These are phyloP conservation scores for Fusarium sp. DNA, from an alignment of 2,329 filamentous ascomycete species.

Conservation along the genomic window DNA sequence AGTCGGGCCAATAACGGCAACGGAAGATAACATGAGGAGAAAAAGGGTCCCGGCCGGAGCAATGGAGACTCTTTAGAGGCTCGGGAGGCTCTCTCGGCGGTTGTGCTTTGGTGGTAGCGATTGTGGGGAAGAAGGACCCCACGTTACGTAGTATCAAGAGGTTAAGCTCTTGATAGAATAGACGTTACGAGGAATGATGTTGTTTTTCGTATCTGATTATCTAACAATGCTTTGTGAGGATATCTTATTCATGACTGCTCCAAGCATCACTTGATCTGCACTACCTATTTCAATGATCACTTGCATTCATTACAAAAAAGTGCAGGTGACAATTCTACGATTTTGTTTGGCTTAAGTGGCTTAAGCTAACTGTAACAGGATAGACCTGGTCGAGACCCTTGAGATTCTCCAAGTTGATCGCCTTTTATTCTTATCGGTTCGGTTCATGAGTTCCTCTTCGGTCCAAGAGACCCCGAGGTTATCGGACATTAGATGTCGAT, in stretches of 20 bases:
- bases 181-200: neutral
- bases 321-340: constrained; percentile 9
- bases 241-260: neutral
- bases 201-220: too few relatives aligned
- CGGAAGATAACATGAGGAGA: constrained; percentile 9
- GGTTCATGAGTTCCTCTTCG: constrained; percentile 19
- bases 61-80: constrained; percentile 40
- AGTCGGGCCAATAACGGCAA: constrained; percentile 20
- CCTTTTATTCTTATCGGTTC: constrained; percentile 18
- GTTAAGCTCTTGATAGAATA: neutral
- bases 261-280: neutral
- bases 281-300: neutral
- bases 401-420: constrained; percentile 3
- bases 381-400: constrained; percentile 22
- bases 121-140: constrained; percentile 24
- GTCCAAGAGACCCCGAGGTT: constrained; percentile 25
- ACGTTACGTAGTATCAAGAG: neutral
- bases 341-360: constrained; percentile 33
- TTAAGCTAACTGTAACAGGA: constrained; percentile 15
- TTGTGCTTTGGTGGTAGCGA: constrained; percentile 3
- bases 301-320: neutral
- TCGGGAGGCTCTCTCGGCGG: constrained; percentile 23
- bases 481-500: constrained; percentile 3
- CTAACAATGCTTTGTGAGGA: neutral
- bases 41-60: constrained; percentile 35